Conservation (phyloP, 2,329 filamentous ascomycete genomes). For the Aspergillus awamori region DNA sequence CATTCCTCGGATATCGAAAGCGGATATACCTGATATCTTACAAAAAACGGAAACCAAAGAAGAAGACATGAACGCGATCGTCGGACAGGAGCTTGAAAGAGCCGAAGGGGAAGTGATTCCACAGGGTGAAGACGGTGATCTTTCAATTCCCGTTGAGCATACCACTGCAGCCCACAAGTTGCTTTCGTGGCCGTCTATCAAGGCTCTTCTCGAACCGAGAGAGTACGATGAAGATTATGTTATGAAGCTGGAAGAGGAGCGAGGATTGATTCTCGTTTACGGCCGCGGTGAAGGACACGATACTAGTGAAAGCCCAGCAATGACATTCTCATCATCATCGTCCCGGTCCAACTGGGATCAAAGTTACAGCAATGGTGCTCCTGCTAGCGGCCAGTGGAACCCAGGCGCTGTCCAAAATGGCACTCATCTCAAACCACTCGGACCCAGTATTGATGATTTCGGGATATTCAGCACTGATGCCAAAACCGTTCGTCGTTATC, state of each 20-base stretch:
- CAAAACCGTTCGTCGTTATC: constrained; percentile 54
- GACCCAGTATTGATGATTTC: constrained; percentile 53
- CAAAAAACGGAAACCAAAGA: constrained; percentile 21
- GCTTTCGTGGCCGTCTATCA: constrained; percentile 71
- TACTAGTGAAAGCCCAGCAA: constrained; percentile 53
- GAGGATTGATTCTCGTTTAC: constrained; percentile 74
- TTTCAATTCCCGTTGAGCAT: constrained; percentile 80
- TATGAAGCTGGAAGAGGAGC: constrained; percentile 71
- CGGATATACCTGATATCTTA: constrained; percentile 18
- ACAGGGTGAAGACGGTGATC: constrained; percentile 53
- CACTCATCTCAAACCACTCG: constrained; percentile 34
- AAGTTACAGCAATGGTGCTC: constrained; percentile 40
- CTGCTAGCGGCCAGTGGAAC: constrained; percentile 58
- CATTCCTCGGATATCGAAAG: constrained; percentile 30
- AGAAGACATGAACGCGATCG: constrained; percentile 3
- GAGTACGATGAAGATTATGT: constrained; percentile 70
- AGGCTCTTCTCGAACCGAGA: constrained; percentile 60
- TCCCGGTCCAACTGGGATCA: constrained; percentile 31
- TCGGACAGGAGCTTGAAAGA: constrained; percentile 11
- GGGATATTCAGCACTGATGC: constrained; percentile 59
- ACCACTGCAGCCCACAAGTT: constrained; percentile 87
- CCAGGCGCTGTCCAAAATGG: constrained; percentile 37
- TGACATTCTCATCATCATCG: constrained; percentile 26
- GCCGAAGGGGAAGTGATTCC: constrained; percentile 12
- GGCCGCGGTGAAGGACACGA: constrained; percentile 77